These are phyloP conservation scores for Sphaerulina musiva DNA, from an alignment of 2,329 filamentous ascomycete genomes.

Conservation along the genomic window DNA sequence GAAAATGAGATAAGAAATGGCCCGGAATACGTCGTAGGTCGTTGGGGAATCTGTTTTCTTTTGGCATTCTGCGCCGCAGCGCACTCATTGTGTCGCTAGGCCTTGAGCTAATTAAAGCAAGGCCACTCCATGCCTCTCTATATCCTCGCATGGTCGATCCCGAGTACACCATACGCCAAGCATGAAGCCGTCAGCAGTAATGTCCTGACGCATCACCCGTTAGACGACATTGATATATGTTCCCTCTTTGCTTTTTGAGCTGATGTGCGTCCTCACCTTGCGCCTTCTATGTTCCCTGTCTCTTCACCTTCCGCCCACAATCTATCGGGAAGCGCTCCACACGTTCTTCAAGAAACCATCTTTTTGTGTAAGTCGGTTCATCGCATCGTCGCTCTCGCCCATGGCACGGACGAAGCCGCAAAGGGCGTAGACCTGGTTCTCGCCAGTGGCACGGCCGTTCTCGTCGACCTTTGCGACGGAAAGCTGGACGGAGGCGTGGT, in stretches of 20 bases:
- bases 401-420: conserved; percentile 96
- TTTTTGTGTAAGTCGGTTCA: conserved; percentile 92
- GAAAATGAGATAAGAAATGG: background rate
- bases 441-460: conserved; percentile 92
- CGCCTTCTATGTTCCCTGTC: background rate
- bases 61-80: conserved; percentile 6
- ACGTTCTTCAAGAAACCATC: conserved; percentile 97
- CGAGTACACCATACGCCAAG: conserved; percentile 9
- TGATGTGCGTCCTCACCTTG: background rate
- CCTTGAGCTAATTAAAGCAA: conserved; percentile 6
- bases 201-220: background rate
- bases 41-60: conserved; percentile 1
- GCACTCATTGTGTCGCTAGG: conserved; percentile 9
- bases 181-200: conserved; percentile 11
- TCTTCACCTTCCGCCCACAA: background rate
- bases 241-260: background rate
- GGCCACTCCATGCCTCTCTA: conserved; percentile 4
- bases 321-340: conserved; percentile 68
- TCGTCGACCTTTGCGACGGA: conserved; percentile 97
- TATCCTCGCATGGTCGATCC: conserved; percentile 3
- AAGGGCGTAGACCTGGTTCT: conserved; percentile 95
- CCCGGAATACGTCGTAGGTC: background rate
- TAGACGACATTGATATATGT: background rate
- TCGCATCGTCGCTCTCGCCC: conserved; percentile 93
- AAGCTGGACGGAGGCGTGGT: conserved; percentile 98